A percentile compares a stretch with the other conserved stretches of the same genome.
These are phyloP conservation scores for grape (Vitis vinifera) DNA, from an alignment of 164 flowering plant genomes.

Conservation along the genomic window ASM3070453v1 NC_081822.1:2694001-2694500, in stretches of 20 bases:
- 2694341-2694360: too few relatives aligned
- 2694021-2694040: slow-evolving; percentile 76
- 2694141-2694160: too few relatives aligned
- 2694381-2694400: too few relatives aligned
- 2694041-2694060: slow-evolving; percentile 86
- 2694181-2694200: too few relatives aligned
- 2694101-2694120: slow-evolving; percentile 17
- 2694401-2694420: too few relatives aligned
- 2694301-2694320: neutral
- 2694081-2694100: slow-evolving; percentile 88
- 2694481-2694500: too few relatives aligned
- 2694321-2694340: neutral
- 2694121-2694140: neutral
- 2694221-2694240: neutral
- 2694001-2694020: slow-evolving; percentile 75
- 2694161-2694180: too few relatives aligned
- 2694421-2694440: too few relatives aligned
- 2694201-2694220: neutral
- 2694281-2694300: neutral
- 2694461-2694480: too few relatives aligned
- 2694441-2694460: too few relatives aligned
- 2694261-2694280: neutral
- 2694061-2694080: slow-evolving; percentile 88
- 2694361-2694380: too few relatives aligned
- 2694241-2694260: neutral